These are phyloP conservation scores for Colletotrichum spaethianum DNA, from an alignment of 2,329 filamentous ascomycete species.

Conservation along the genomic window DNA sequence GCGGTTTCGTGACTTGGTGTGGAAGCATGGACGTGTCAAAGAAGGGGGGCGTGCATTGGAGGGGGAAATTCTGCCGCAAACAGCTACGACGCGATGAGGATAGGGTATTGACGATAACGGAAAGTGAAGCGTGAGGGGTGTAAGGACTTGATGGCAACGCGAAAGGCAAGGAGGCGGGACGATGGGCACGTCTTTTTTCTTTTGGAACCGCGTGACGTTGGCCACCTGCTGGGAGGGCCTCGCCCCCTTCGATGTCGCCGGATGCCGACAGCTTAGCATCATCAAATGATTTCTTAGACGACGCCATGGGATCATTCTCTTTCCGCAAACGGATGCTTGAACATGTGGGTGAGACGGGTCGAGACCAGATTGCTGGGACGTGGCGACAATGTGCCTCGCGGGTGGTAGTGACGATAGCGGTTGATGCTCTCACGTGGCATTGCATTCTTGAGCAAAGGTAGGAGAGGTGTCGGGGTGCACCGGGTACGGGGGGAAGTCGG, in stretches of 20 bases:
- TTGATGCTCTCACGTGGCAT: not conserved
- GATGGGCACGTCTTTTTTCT: too few species aligned
- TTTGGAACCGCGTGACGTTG: conserved; percentile 5
- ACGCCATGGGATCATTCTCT: not conserved
- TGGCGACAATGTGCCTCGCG: not conserved
- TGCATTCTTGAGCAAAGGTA: not conserved
- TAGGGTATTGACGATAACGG: not conserved
- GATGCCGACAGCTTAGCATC: not conserved
- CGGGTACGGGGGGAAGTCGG: not conserved
- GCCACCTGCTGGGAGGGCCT: conserved; percentile 9
- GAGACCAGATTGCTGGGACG: conserved; percentile 16
- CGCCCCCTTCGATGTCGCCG: conserved; percentile 2
- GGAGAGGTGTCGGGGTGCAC: not conserved
- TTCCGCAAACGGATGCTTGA: conserved; percentile 27
- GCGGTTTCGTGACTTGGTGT: not conserved
- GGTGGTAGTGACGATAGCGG: not conserved
- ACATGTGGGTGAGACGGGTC: not conserved
- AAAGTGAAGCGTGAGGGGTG: not conserved
- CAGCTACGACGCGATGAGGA: not conserved
- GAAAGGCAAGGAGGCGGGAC: not conserved
- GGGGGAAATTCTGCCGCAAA: conserved; percentile 14
- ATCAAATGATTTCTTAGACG: not conserved
- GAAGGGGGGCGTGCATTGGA: not conserved
- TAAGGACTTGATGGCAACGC: not conserved
- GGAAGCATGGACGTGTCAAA: not conserved